A percentile compares a stretch with the other conserved stretches of the same genome.
Evolutionary conservation across 2,329 filamentous ascomycete species (phyloP).

Genomic region (Cladophialophora chaetospira): DNA sequence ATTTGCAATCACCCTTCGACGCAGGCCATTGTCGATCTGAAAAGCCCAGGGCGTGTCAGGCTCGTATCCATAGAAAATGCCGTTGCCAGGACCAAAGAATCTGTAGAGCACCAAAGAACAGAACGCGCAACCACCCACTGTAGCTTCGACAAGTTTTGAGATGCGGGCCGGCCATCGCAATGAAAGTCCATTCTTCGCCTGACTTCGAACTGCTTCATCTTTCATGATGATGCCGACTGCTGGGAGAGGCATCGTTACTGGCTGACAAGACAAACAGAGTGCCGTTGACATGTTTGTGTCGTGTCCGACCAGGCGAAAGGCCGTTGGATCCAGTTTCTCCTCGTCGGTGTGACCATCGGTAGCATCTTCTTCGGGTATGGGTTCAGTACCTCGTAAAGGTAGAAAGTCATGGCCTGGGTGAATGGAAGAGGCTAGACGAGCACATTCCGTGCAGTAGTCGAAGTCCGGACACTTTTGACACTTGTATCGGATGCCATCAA

Average conservation of each 20-base stretch:
- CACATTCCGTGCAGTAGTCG: not conserved
- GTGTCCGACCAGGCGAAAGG: not conserved
- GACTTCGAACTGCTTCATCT: not conserved
- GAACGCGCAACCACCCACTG: not conserved
- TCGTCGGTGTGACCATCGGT: not conserved
- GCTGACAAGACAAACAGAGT: not conserved
- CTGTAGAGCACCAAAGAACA: not conserved
- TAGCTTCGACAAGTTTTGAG: not conserved
- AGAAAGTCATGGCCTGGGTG: not conserved
- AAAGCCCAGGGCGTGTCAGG: not conserved
- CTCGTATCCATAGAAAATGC: not conserved
- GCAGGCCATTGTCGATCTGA: not conserved
- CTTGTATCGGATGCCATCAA: constrained; percentile 1
- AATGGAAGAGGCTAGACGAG: not conserved
- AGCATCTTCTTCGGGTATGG: not conserved
- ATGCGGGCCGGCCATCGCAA: not conserved
- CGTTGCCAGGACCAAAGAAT: not conserved
- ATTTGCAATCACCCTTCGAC: not conserved
- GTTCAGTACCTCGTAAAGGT: not conserved
- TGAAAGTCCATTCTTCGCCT: not conserved
- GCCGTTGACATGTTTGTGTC: not conserved
- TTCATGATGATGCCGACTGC: not conserved
- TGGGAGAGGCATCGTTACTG: not conserved
- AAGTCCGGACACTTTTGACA: constrained; percentile 2
- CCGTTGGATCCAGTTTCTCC: not conserved